These are phyloP conservation scores for Styphnolobium japonicum DNA, from an alignment of 306 rosid species.

Conservation along the genomic window DNA sequence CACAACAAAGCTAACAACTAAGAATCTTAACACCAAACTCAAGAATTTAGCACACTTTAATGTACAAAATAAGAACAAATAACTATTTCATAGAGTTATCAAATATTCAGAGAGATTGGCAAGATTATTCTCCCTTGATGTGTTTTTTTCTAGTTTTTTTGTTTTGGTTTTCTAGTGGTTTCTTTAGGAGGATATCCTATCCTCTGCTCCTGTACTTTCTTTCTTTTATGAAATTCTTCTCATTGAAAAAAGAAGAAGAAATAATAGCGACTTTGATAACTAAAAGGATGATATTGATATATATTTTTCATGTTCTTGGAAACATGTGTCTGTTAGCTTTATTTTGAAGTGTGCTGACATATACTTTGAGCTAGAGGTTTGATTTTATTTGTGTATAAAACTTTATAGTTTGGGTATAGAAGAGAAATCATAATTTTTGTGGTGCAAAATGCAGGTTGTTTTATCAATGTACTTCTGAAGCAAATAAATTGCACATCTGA, in stretches of 20 bases:
- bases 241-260: neutral
- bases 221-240: neutral
- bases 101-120: neutral
- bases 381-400: neutral
- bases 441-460: constrained; percentile 33
- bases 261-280: neutral
- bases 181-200: neutral
- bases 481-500: constrained; percentile 25
- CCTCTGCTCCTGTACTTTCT: neutral
- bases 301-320: neutral
- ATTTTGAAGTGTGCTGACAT: neutral
- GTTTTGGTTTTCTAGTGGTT: neutral
- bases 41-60: too few relatives aligned
- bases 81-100: too few relatives aligned
- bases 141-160: neutral
- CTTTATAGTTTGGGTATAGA: neutral
- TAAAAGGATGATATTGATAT: neutral
- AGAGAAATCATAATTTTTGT: neutral
- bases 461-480: constrained; percentile 13
- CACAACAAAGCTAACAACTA: too few relatives aligned
- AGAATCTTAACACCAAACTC: too few relatives aligned
- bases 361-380: neutral
- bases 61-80: too few relatives aligned
- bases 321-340: neutral
- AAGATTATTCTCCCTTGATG: neutral